Conservation (phyloP, 1,284 basidiomycete species). For the Apiotrichum mycotoxinovorans region DNA sequence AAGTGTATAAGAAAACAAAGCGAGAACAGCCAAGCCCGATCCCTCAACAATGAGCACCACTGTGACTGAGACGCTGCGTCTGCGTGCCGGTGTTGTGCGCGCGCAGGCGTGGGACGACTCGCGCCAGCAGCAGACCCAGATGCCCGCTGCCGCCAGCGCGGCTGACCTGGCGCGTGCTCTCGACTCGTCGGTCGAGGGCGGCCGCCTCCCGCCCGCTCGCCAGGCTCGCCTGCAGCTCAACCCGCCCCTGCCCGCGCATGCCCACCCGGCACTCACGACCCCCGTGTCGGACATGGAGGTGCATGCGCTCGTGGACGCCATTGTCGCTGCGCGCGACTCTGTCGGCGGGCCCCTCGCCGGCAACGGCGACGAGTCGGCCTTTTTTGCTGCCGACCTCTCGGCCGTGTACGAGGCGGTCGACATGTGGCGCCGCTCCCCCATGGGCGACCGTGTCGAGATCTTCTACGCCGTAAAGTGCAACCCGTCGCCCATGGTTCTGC, state of each 20-base stretch:
- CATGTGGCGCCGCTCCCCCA: constrained; percentile 76
- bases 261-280: constrained; percentile 26
- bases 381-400: constrained; percentile 92
- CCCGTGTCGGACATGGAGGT: constrained; percentile 31
- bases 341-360: constrained; percentile 16
- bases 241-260: constrained; percentile 15
- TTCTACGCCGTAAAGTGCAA: constrained; percentile 98
- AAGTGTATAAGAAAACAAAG: neutral
- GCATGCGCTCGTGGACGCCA: constrained; percentile 35
- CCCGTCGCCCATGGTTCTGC: constrained; percentile 89
- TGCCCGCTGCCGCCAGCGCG: constrained; percentile 9
- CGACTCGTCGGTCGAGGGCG: constrained; percentile 28
- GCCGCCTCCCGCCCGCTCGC: constrained; percentile 29
- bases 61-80: constrained; percentile 18
- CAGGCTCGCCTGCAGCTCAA: constrained; percentile 26
- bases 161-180: constrained; percentile 36
- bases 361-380: constrained; percentile 69
- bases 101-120: constrained; percentile 16
- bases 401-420: constrained; percentile 82
- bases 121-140: neutral
- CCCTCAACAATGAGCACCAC: constrained; percentile 26
- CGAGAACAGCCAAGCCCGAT: neutral
- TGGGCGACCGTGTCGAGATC: constrained; percentile 69
- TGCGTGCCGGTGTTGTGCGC: constrained; percentile 13
- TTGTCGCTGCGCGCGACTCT: constrained; percentile 26